phyloP scores from a whole-genome alignment of 805 yeast species.

The Middelhovenomyces tepae region DNA sequence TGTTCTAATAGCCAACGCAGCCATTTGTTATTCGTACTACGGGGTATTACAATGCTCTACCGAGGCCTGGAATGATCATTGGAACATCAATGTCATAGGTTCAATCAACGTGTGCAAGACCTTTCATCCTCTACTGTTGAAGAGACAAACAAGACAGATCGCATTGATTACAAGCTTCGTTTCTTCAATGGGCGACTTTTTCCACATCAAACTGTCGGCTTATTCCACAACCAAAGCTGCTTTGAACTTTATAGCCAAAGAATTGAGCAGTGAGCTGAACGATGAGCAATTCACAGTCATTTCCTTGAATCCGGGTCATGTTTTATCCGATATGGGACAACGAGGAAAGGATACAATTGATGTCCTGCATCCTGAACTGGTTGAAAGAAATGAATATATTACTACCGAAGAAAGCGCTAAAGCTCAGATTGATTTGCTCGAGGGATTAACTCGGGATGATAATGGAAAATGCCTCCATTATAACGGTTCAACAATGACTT shows the following conservation, averaged over 20 bases:
- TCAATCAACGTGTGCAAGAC: slow-evolving; percentile 1
- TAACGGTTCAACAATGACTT: no score
- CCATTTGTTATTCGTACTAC: not conserved
- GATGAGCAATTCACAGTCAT: slow-evolving; percentile 1
- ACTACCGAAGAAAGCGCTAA: slow-evolving; percentile 22
- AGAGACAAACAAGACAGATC: slow-evolving; percentile 3
- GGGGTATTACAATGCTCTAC: not conserved
- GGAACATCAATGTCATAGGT: slow-evolving; percentile 1
- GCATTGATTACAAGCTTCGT: not conserved
- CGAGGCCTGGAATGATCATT: slow-evolving; percentile 1
- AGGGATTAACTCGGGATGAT: no score
- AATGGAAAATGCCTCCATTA: no score
- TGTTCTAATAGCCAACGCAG: slow-evolving; percentile 5
- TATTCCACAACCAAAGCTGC: slow-evolving; percentile 3
- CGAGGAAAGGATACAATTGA: slow-evolving; percentile 2
- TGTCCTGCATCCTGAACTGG: slow-evolving; percentile 6
- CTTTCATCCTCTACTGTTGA: slow-evolving; percentile 3
- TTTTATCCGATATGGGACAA: slow-evolving; percentile 4
- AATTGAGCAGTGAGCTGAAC: slow-evolving; percentile 1
- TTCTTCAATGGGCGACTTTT: slow-evolving; percentile 4
- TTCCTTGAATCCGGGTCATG: slow-evolving; percentile 1
- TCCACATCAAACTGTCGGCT: not conserved
- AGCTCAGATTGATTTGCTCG: no score
- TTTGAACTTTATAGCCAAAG: slow-evolving; percentile 3
- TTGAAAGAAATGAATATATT: slow-evolving; percentile 6